Base-by-base conservation (phyloP, 2,329 filamentous ascomycete genomes). In the Alternaria sp. region DNA sequence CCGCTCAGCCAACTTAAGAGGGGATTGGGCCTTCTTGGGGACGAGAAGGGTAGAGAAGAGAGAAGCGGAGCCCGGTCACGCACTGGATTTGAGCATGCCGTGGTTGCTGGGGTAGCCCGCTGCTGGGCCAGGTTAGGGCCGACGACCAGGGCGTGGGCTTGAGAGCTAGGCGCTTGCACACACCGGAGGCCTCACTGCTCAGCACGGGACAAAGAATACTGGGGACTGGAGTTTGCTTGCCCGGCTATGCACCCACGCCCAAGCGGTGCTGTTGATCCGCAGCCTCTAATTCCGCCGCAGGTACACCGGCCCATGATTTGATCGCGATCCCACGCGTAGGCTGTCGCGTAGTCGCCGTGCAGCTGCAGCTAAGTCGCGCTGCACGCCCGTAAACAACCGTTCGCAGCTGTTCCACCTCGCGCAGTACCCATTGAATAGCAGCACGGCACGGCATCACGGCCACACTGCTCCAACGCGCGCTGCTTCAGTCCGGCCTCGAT, bases 11-110 rank as follows among this genome's bases (percentile, higher is more conserved):
- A 60, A 62, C 51, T 64, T 67, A 59, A 64, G 64, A 69, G 63
- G 71, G 65, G 66, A 66, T 64, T 63, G 67, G 55, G 73, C 77
- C 77, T 79, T 79, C 76, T 80, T 74, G 75, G 74, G 75, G 73
- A 75, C 74, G 72, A 79, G 79, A 80, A 80, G 77, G 77, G 69
- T 77, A 71, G 69, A 68, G 69, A 71, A 70, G 71, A 72, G 43
- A 69, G 69, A 71, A 68, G 65, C 67, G 59, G 63, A 65, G 68
- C 64, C 52, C 69, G 69, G 69, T 72, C 71, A 72, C 74, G 70
- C 75, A 77, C 74, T 76, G 73, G 74, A 70, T 74, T 73, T 77
- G 76, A 78, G 73, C 74, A 73, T 75, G 74, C 73, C 72, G 60
- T 65, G 47, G 71, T 62, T 72, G 70, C 70, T 68, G 61, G 65